Conservation (phyloP, 1,284 basidiomycete genomes). For the Mycosarcoma mackinlayi region DNA sequence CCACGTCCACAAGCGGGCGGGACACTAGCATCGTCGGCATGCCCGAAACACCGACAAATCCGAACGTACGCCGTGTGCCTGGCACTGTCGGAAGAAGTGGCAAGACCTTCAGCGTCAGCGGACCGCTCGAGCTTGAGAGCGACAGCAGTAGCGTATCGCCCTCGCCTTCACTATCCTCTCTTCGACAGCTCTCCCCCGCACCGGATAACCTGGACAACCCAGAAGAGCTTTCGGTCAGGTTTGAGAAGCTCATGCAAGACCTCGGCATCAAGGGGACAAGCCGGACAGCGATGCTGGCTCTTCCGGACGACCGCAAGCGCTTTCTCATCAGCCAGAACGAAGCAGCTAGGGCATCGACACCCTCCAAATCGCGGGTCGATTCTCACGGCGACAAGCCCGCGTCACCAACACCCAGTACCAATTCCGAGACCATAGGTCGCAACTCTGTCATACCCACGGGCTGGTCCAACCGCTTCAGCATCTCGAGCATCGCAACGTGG, state of each 20-base stretch:
- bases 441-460: slow-evolving; percentile 63
- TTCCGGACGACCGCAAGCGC: slow-evolving; percentile 77
- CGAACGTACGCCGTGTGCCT: slow-evolving; percentile 15
- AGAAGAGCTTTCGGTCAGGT: slow-evolving; percentile 39
- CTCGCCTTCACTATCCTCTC: slow-evolving; percentile 34
- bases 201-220: slow-evolving; percentile 19
- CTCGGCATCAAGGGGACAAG: slow-evolving; percentile 77
- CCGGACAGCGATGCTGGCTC: slow-evolving; percentile 76
- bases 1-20: slow-evolving; percentile 12
- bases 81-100: slow-evolving; percentile 39
- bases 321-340: slow-evolving; percentile 73
- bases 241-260: slow-evolving; percentile 56
- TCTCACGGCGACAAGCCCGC: slow-evolving; percentile 69
- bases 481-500: slow-evolving; percentile 75
- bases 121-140: slow-evolving; percentile 53
- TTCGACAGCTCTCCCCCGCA: slow-evolving; percentile 28
- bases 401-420: slow-evolving; percentile 76
- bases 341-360: slow-evolving; percentile 40
- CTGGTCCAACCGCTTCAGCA: slow-evolving; percentile 79
- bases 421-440: slow-evolving; percentile 46
- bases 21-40: not conserved
- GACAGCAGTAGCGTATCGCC: slow-evolving; percentile 30
- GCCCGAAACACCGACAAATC: slow-evolving; percentile 37
- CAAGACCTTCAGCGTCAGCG: slow-evolving; percentile 54
- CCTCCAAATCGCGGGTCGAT: slow-evolving; percentile 17